Conservation (phyloP, 208 protist genomes). For the Acanthamoeba healyi region DNA sequence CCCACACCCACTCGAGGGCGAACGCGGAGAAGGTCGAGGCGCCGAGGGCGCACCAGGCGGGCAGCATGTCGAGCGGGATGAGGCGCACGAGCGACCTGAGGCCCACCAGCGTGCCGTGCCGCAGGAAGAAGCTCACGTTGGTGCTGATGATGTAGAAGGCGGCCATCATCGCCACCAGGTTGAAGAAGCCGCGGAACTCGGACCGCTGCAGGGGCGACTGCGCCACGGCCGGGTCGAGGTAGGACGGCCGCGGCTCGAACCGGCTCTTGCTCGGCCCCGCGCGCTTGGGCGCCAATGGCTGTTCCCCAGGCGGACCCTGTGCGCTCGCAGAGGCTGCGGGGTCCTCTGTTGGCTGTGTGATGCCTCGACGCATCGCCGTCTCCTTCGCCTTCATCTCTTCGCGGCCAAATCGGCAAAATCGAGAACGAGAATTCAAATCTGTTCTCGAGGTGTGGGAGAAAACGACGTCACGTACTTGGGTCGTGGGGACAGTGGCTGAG, state of each 20-base stretch:
- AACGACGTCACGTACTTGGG: no score
- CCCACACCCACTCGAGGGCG: conserved; percentile 33
- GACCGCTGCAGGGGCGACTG: conserved; percentile 61
- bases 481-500: no score
- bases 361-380: background rate
- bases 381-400: background rate
- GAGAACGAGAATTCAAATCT: background rate
- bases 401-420: background rate
- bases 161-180: conserved; percentile 63
- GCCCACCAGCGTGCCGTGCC: conserved; percentile 64
- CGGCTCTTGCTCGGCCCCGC: conserved; percentile 5
- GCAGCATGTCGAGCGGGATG: conserved; percentile 67
- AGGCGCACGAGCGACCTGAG: conserved; percentile 11
- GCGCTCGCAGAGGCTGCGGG: no score
- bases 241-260: conserved; percentile 57
- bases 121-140: conserved; percentile 58
- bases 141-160: conserved; percentile 66
- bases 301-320: no score
- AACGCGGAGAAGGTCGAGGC: conserved; percentile 47
- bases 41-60: conserved; percentile 39
- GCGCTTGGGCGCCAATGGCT: no score
- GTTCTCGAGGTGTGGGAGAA: background rate
- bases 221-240: conserved; percentile 25
- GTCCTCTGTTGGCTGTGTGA: background rate
- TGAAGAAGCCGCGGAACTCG: conserved; percentile 74